These are phyloP conservation scores for Neonothopanus nambi DNA, from an alignment of 1,284 basidiomycete species.

Conservation along the genomic window DNA sequence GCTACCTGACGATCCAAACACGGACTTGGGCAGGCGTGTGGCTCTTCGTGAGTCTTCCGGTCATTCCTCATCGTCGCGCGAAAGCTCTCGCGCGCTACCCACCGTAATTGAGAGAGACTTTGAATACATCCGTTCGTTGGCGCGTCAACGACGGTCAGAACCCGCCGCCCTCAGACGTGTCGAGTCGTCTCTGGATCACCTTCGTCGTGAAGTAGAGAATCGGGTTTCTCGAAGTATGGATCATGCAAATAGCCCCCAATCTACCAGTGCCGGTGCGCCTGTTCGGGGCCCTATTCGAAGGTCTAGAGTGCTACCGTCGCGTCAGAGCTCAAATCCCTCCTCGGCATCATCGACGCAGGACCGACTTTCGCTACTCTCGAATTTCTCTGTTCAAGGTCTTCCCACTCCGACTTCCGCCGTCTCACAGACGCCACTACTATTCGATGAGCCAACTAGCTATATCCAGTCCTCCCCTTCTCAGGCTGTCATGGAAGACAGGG, in stretches of 20 bases:
- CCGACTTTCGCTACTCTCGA: conserved; percentile 28
- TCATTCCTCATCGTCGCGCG: conserved; percentile 19
- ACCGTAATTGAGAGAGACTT: conserved; percentile 35
- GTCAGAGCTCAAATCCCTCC: conserved; percentile 24
- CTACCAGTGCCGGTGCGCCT: conserved; percentile 4
- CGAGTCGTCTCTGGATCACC: conserved; percentile 7
- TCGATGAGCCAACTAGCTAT: conserved; percentile 41
- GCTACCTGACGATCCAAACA: conserved; percentile 40
- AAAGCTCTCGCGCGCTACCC: conserved; percentile 21
- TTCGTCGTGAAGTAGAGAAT: conserved; percentile 1
- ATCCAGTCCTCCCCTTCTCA: conserved; percentile 19
- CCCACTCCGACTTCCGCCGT: conserved; percentile 33
- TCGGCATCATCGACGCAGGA: conserved; percentile 16
- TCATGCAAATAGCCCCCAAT: background rate
- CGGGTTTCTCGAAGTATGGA: conserved; percentile 9
- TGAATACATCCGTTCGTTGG: conserved; percentile 28
- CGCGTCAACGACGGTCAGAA: conserved; percentile 11
- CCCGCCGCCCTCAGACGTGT: conserved; percentile 1
- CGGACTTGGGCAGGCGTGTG: conserved; percentile 50
- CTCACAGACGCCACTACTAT: conserved; percentile 33
- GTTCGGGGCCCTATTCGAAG: conserved; percentile 8
- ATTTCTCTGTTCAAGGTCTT: conserved; percentile 33
- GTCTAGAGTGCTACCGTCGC: background rate
- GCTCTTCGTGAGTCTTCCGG: conserved; percentile 44
- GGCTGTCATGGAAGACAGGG: conserved; percentile 7